phyloP scores from a whole-genome alignment of 1,139 yeast genomes.

The Cylindricascospora bacillispora region DNA sequence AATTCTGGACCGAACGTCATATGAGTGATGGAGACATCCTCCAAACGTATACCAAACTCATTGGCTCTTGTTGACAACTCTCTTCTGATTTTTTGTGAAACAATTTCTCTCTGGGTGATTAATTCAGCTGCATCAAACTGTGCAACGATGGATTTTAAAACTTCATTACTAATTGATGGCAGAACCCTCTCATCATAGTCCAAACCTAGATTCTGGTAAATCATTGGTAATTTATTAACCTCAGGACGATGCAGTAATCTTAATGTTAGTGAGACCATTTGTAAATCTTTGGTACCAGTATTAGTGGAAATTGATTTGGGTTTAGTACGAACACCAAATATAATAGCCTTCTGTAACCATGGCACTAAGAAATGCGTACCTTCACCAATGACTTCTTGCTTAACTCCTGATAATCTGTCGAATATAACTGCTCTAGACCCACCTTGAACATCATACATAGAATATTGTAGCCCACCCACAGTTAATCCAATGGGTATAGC shows the following conservation, averaged over 20 bases:
- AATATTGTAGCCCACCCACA: constrained; percentile 52
- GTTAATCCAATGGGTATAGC: constrained; percentile 65
- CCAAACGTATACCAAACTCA: constrained; percentile 83
- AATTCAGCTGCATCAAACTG: constrained; percentile 97
- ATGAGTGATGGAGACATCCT: constrained; percentile 96
- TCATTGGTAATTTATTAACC: constrained; percentile 63
- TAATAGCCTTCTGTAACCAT: constrained; percentile 86
- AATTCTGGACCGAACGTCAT: constrained; percentile 96
- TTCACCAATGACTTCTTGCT: constrained; percentile 78
- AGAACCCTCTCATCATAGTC: constrained; percentile 96
- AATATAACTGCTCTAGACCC: constrained; percentile 93
- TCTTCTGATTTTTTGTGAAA: constrained; percentile 76
- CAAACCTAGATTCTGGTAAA: constrained; percentile 81
- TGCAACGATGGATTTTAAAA: constrained; percentile 87
- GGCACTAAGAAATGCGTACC: constrained; percentile 95
- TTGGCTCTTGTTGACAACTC: constrained; percentile 75
- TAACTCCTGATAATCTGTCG: constrained; percentile 84
- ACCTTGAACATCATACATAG: constrained; percentile 88
- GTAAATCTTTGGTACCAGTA: constrained; percentile 95
- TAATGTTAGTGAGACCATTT: constrained; percentile 85
- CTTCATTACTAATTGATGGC: constrained; percentile 96
- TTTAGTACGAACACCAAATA: constrained; percentile 82
- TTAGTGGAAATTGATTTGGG: constrained; percentile 91
- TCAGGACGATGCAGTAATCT: constrained; percentile 94
- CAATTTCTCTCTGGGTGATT: constrained; percentile 93